Evolutionary conservation across 495 filamentous ascomycete genomes (phyloP).

Genomic region (Penicillium dipodomyicola): DNA sequence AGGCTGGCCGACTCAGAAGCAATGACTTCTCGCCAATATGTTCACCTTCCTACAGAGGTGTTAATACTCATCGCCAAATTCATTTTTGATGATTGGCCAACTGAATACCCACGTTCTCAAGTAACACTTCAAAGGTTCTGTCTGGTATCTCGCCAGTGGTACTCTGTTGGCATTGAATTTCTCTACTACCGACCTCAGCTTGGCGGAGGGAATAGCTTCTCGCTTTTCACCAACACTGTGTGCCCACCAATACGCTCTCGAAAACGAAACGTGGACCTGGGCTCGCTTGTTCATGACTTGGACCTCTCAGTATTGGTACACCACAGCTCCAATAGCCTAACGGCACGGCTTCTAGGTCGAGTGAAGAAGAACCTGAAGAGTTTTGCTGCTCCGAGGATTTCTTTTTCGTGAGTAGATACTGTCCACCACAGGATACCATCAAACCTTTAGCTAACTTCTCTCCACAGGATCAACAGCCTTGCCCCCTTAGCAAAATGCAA

Average conservation of each 20-base stretch:
- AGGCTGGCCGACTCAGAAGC: background rate
- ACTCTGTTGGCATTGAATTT: slow-evolving; percentile 50
- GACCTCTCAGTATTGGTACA: slow-evolving; percentile 62
- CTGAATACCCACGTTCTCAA: background rate
- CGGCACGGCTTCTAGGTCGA: slow-evolving; percentile 60
- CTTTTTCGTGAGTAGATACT: slow-evolving; percentile 51
- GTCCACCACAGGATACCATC: background rate
- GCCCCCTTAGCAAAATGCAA: slow-evolving; percentile 62
- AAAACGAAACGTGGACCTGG: slow-evolving; percentile 46
- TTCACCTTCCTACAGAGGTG: slow-evolving; percentile 51
- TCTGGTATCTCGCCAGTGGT: slow-evolving; percentile 64
- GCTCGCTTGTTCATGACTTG: slow-evolving; percentile 53
- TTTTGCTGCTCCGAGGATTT: slow-evolving; percentile 64
- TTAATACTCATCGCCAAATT: slow-evolving; percentile 45
- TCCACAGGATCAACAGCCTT: slow-evolving; percentile 52
- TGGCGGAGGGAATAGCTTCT: slow-evolving; percentile 50
- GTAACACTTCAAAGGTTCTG: slow-evolving; percentile 55
- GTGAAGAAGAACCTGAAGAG: slow-evolving; percentile 55
- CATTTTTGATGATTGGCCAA: slow-evolving; percentile 14
- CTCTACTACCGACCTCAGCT: slow-evolving; percentile 58
- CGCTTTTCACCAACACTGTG: slow-evolving; percentile 58
- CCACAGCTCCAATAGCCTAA: slow-evolving; percentile 62
- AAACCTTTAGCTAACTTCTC: slow-evolving; percentile 11
- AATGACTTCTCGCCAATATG: background rate
- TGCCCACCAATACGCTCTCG: slow-evolving; percentile 60